Base-by-base conservation (phyloP, 2,329 filamentous ascomycete genomes). In the Apiospora aurea region DNA sequence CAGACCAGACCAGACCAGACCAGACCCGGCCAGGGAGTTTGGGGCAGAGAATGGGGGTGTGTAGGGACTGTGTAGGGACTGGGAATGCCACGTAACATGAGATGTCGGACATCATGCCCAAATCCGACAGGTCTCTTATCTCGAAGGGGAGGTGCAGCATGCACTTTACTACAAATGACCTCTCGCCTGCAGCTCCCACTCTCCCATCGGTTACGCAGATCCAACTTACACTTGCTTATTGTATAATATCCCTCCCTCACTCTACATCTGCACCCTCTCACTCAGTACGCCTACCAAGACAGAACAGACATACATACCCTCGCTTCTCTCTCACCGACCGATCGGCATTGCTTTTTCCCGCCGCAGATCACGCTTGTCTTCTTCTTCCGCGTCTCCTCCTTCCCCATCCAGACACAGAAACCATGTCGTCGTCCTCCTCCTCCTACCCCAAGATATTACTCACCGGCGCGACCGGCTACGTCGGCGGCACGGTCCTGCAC, bases 401-500 rank as follows among this genome's bases (percentile, higher is more conserved):
- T 34, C 51, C 51, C 7, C 18, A 61, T 29, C 13, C 46, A 49
- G 46, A 34, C 26, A 38, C 53, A 26, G 6, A 16, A 64, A 34
- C 13, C 21, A 14, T 10, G 43, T 41, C 57, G 34, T 57, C 29
- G 38, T 67, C 64, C 21, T 66, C 61, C 24, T 57, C 29, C 21
- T 67, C 64, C 21, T 66, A 29, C 24, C 64, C 43, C 38, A 43
- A 43, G 38, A 74, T 75, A 18, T 71, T 76, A 51, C 69, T 75
- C 3, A 70, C 66, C 16, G 71, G 74, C 14, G 74, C 75, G 7
- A 76, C 75, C 21, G 75, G 75, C 53, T 76, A 76, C 41, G 71
- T 76, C 16, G 75, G 75, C 68, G 75, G 73, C 29, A 72, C 75
- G 0, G 72, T 74, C 21, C 75, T 76, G 26, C 69, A 75, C 68